Conservation (phyloP, 129 eudicot species). For the Dittrichia graveolens region DNA sequence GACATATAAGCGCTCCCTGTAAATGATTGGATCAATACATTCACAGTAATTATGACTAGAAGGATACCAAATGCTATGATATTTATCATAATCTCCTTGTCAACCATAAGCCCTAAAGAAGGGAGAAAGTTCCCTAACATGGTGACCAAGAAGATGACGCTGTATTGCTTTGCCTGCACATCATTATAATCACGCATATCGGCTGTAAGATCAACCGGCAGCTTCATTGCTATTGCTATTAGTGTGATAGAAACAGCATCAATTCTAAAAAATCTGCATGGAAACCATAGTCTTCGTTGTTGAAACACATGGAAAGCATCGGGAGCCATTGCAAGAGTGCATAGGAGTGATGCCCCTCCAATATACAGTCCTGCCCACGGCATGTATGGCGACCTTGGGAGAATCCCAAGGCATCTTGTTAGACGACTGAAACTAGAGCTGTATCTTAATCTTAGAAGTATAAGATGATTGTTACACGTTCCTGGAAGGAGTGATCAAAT, state of each 20-base stretch:
- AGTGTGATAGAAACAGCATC: not conserved
- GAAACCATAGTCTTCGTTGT: not conserved
- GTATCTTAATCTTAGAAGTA: too few species aligned
- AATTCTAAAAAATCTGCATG: not conserved
- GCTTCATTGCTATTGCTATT: conserved; percentile 3
- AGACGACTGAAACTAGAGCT: too few species aligned
- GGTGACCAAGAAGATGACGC: not conserved
- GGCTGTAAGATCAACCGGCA: not conserved
- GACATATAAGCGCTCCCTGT: not conserved
- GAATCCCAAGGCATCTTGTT: not conserved
- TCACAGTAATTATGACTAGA: not conserved
- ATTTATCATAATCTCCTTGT: not conserved
- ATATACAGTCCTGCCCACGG: not conserved
- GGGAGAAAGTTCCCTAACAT: conserved; percentile 7
- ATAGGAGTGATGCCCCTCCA: not conserved
- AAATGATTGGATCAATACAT: not conserved
- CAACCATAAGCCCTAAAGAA: conserved; percentile 1
- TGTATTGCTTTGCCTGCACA: not conserved
- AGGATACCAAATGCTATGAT: not conserved
- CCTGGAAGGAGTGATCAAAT: too few species aligned
- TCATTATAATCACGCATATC: too few species aligned
- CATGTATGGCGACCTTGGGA: not conserved
- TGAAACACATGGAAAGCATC: not conserved
- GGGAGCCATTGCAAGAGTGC: not conserved
- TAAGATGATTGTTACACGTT: too few species aligned